These are phyloP conservation scores for Aurifilum marmelostoma DNA, from an alignment of 2,329 filamentous ascomycete species.

Conservation along the genomic window DNA sequence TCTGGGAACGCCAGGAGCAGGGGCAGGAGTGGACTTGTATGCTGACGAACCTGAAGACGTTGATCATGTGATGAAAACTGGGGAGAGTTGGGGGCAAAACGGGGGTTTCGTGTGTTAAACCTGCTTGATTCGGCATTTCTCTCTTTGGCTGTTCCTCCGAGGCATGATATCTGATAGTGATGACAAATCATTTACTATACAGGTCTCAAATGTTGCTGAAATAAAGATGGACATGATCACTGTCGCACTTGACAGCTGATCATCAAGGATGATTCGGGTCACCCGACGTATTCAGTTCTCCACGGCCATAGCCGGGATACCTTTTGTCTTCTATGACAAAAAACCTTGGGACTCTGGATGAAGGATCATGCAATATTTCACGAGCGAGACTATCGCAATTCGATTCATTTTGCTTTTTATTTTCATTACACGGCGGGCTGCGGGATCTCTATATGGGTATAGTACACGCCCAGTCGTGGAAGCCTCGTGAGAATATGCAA, in stretches of 20 bases:
- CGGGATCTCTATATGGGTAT: slow-evolving; percentile 30
- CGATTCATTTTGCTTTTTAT: slow-evolving; percentile 5
- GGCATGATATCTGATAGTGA: not conserved
- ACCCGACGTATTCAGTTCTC: no score
- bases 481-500: not conserved
- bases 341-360: not conserved
- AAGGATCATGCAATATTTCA: not conserved
- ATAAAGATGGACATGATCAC: not conserved
- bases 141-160: not conserved
- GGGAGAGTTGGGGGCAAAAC: no score
- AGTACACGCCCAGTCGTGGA: slow-evolving; percentile 29
- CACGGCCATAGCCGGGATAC: no score
- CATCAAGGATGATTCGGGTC: not conserved
- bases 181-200: no score
- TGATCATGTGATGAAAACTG: slow-evolving; percentile 26
- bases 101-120: not conserved
- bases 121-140: not conserved
- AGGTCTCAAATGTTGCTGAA: no score
- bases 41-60: slow-evolving; percentile 21
- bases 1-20: slow-evolving; percentile 20
- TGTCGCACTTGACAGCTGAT: not conserved
- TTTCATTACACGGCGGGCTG: slow-evolving; percentile 28
- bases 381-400: not conserved
- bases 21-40: slow-evolving; percentile 23
- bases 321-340: not conserved